These are phyloP conservation scores for Ammopiptanthus mongolicus DNA, from an alignment of 306 rosid species.

Conservation along the genomic window DNA sequence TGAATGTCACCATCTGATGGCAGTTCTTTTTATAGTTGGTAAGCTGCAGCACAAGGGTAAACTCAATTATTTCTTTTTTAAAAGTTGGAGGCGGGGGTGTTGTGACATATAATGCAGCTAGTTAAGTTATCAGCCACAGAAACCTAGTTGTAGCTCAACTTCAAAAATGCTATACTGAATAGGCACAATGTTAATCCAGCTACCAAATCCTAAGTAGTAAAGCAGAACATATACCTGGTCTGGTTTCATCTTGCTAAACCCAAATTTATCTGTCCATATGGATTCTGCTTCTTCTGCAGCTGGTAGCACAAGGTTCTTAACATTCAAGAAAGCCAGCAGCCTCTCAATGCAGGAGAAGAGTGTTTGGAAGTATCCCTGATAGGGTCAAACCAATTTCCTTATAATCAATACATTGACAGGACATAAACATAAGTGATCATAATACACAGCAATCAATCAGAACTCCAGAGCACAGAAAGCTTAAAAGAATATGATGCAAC, in stretches of 20 bases:
- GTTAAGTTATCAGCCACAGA: neutral
- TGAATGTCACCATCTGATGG: slow-evolving; percentile 78
- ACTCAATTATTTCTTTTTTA: neutral
- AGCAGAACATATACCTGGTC: slow-evolving; percentile 51
- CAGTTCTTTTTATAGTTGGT: slow-evolving; percentile 64
- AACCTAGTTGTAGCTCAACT: slow-evolving; percentile 5
- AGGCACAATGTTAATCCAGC: neutral
- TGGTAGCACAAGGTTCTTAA: slow-evolving; percentile 77
- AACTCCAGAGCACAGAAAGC: neutral
- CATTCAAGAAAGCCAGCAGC: slow-evolving; percentile 67
- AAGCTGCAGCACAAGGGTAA: slow-evolving; percentile 53
- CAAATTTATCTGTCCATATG: slow-evolving; percentile 86
- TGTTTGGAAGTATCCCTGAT: slow-evolving; percentile 86
- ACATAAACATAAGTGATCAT: neutral
- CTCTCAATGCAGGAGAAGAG: slow-evolving; percentile 82
- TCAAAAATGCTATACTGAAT: neutral
- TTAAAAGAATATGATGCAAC: slow-evolving; percentile 3
- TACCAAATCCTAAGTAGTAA: neutral
- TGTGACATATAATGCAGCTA: neutral
- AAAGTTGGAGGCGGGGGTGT: neutral
- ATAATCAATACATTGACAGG: neutral
- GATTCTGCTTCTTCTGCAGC: slow-evolving; percentile 94
- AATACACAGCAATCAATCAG: neutral
- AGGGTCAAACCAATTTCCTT: neutral
- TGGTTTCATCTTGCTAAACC: slow-evolving; percentile 67